A percentile compares a stretch with the other conserved stretches of the same genome.
These are phyloP conservation scores for Aspergillus calidoustus DNA, from an alignment of 2,329 filamentous ascomycete genomes.

Conservation along the genomic window DNA sequence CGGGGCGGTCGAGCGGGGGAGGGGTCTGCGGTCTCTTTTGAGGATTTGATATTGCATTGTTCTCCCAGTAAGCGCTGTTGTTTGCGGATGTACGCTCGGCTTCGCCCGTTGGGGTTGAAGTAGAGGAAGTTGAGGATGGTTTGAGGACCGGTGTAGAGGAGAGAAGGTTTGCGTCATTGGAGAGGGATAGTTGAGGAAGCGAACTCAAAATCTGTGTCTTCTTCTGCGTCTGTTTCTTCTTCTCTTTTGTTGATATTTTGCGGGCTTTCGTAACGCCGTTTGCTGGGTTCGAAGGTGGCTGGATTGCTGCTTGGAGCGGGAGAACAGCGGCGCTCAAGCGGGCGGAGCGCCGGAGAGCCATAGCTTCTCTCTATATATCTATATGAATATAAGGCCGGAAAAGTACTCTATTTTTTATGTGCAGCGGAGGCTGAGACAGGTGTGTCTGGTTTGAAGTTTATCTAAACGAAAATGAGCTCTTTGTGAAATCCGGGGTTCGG, in stretches of 20 bases:
- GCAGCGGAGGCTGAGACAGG: not conserved
- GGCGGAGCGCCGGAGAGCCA: slow-evolving; percentile 59
- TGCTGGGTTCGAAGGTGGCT: slow-evolving; percentile 18
- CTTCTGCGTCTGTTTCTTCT: slow-evolving; percentile 14
- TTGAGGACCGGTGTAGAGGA: slow-evolving; percentile 1
- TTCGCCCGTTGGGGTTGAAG: not conserved
- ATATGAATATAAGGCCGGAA: not conserved
- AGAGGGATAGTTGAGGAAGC: not conserved
- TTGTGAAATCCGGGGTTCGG: slow-evolving; percentile 2
- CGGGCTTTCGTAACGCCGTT: slow-evolving; percentile 37
- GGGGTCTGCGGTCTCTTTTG: slow-evolving; percentile 48
- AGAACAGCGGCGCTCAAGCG: slow-evolving; percentile 47
- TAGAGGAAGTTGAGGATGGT: slow-evolving; percentile 2
- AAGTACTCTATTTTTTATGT: not conserved
- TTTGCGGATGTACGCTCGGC: slow-evolving; percentile 27
- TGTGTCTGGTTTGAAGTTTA: not conserved
- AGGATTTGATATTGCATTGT: slow-evolving; percentile 40
- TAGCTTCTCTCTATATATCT: slow-evolving; percentile 27
- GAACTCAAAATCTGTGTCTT: slow-evolving; percentile 1
- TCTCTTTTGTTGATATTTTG: slow-evolving; percentile 33
- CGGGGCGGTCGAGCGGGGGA: slow-evolving; percentile 49
- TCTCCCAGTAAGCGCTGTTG: slow-evolving; percentile 35
- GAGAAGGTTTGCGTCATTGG: not conserved
- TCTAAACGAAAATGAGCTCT: not conserved
- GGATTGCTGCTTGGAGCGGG: slow-evolving; percentile 26